These are phyloP conservation scores for Halophytophthora batemanensis DNA, from an alignment of 352 stramenopile genomes.

Conservation along the genomic window DNA sequence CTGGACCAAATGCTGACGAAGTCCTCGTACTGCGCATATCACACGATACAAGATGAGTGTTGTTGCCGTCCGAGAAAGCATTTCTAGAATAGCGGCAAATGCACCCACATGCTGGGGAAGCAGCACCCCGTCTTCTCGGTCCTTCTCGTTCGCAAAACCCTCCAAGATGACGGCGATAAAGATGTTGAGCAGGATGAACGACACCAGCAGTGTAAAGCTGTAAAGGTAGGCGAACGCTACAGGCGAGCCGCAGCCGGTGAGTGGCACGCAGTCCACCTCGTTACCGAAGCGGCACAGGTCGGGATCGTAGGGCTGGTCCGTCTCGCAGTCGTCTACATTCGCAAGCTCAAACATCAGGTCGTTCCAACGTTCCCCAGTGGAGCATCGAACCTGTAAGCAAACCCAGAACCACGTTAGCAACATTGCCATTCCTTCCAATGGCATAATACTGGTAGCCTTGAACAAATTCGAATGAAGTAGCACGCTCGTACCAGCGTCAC, in stretches of 20 bases:
- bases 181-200: constrained; percentile 89
- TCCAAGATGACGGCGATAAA: constrained; percentile 92
- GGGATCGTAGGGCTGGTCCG: constrained; percentile 47
- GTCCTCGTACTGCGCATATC: constrained; percentile 53
- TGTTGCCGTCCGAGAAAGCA: neutral
- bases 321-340: constrained; percentile 35
- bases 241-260: constrained; percentile 69
- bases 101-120: constrained; percentile 50
- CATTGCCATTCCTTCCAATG: neutral
- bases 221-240: constrained; percentile 82
- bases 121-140: constrained; percentile 55
- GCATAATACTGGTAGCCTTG: neutral
- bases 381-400: constrained; percentile 78
- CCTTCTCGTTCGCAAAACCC: constrained; percentile 80
- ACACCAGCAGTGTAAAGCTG: constrained; percentile 87
- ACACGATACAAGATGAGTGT: neutral
- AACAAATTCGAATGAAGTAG: neutral
- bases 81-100: neutral
- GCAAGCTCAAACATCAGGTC: constrained; percentile 88
- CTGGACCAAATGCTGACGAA: constrained; percentile 73
- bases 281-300: constrained; percentile 62
- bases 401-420: neutral
- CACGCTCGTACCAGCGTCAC: constrained; percentile 40
- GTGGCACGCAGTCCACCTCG: constrained; percentile 35
- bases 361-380: constrained; percentile 92